These are phyloP conservation scores for Tolypocladium capitatum DNA, from an alignment of 2,329 filamentous ascomycete genomes.

Conservation along the genomic window DNA sequence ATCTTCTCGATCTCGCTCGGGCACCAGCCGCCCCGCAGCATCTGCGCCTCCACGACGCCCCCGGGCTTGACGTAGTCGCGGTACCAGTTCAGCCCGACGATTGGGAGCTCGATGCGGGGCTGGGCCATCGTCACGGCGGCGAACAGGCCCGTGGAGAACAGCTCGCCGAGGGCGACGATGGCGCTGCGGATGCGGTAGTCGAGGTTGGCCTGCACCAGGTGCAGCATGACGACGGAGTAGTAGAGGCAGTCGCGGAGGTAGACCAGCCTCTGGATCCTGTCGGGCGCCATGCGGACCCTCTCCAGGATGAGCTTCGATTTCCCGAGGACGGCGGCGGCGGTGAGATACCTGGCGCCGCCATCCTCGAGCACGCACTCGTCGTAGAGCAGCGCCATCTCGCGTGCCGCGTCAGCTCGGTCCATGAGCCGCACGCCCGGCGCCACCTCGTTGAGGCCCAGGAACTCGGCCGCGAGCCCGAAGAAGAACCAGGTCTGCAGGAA, in stretches of 20 bases:
- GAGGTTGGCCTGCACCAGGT: conserved; percentile 7
- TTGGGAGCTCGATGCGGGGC: conserved; percentile 4
- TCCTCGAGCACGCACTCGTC: conserved; percentile 2
- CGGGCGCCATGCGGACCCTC: conserved; percentile 3
- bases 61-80: conserved; percentile 6
- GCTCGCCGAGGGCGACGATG: conserved; percentile 14
- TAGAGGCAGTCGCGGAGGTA: conserved; percentile 10
- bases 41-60: conserved; percentile 9
- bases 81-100: conserved; percentile 8
- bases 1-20: conserved; percentile 17
- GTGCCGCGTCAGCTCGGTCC: conserved; percentile 1
- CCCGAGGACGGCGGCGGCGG: conserved; percentile 1
- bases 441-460: conserved; percentile 13
- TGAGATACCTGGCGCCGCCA: conserved; percentile 1
- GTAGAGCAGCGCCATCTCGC: conserved; percentile 7
- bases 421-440: conserved; percentile 5
- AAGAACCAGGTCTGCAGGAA: conserved; percentile 21
- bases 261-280: conserved; percentile 5
- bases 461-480: conserved; percentile 17
- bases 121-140: neutral
- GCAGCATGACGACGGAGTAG: conserved; percentile 6
- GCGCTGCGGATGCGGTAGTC: conserved; percentile 13
- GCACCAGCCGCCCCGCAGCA: conserved; percentile 18
- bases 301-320: conserved; percentile 2
- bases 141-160: conserved; percentile 8